Evolutionary conservation across 306 rosid genomes (phyloP), one percentile per base, ranked within the genome.

Genomic region (Adenanthera pavonina): DNA sequence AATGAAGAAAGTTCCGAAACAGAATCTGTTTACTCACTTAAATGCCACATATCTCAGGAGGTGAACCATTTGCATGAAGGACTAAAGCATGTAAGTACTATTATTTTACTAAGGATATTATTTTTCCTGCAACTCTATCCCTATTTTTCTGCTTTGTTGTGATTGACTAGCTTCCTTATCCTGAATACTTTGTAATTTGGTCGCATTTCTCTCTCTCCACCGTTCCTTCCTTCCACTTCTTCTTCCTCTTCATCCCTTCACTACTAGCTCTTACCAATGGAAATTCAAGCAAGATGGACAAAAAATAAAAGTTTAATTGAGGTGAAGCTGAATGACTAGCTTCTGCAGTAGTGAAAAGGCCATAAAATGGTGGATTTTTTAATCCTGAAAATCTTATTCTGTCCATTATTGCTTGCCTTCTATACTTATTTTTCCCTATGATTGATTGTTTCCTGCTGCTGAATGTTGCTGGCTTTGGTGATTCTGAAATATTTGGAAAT

Each of bases 61-160:
- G 99, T 96, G 89, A 96, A 96, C 91, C 99, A 96, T 89, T 87
- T 96, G 88, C 93, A 89, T 69, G 99, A 96, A 91, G 99, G 99
- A 76, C 83, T 96, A 79, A 93, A 96, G 83, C 98, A 96, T 85
- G 99, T 96, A 85, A 92, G 98, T 85, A 47, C 51, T 41, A 47
- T 17, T 57, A 48, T 52, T 25, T 47, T 44, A 1, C 35, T 33
- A 19, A 78, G 16, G 70, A 46, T 38, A 52, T 51, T 66, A 30
- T 74, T 48, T 47, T 74, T 72, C 54, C 73, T 67, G 59, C 40
- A 33, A 66, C 38, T 51, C 40, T 72, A 17, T 67, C 52, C 61
- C 53, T 59, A 0, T 73, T 74, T 62, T 68, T 17, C 35, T 46
- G 52, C 14, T 73, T 72, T 53, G 48, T 36, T 61, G 52, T 36